Base-by-base conservation (phyloP, 176 grass and related monocot genomes). In the Musa schizocarpa region DNA sequence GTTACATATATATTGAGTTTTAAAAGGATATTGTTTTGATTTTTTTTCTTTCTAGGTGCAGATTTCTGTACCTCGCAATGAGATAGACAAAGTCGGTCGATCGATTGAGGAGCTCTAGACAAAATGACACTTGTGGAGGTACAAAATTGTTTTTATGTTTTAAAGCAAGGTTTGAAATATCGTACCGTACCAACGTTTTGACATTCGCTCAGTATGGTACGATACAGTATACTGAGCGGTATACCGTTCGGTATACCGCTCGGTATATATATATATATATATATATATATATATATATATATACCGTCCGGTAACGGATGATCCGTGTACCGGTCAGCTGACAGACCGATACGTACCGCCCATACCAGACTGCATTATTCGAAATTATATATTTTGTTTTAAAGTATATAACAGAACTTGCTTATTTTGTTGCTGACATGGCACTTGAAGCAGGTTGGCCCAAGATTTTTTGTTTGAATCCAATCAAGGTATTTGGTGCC, bases 381-480 rank as follows among this genome's bases (percentile, higher is more conserved):
- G 22, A 22, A 22, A 22, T 22, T 22, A 22, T 0, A 22, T 22
- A 22, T 22, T 0, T 22, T 59, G 19, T 74, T 75, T 49, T 52
- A 51, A 61, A 69, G 51, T 3, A 3, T 54, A 1, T 1, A 51
- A 9, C 12, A 29, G 54, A 16, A 13, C 29, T 34, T 59, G 52
- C 50, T 52, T 50, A 24, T 12, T 78, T 64, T 54, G 2, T 19
- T 14, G 14, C 51, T 76, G 19, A 43, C 65, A 19, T 73, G 4
- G 25, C 34, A 9, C 16, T 70, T 16, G 50, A 19, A 83, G 29
- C 87, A 98, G 90, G 90, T 98, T 66, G 95, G 95, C 20, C 95
- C 95, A n/a, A 93, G 95, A 80, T 27, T 98, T 98, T 93, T 82
- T 98, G 90, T 83, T 98, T 98, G 88, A 98, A 98, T 73, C 90